Evolutionary conservation across 2,329 filamentous ascomycete species (phyloP).

Genomic region (Penicillium janthinellum): DNA sequence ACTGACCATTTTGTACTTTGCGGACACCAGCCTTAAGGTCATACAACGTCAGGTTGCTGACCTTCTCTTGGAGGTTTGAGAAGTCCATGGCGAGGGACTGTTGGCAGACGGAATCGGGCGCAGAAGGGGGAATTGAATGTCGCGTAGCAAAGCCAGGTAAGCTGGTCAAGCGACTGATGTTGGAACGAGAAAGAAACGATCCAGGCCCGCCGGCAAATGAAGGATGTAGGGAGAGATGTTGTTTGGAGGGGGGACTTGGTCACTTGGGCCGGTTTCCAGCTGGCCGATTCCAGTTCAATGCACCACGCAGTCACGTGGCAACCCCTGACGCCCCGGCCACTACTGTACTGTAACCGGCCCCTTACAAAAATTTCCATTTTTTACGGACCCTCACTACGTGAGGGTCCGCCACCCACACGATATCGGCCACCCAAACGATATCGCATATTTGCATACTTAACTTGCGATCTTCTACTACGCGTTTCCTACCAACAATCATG

Average conservation of each 20-base stretch:
- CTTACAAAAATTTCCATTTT: too few relatives aligned
- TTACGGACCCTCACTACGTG: too few relatives aligned
- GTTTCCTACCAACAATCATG: too few relatives aligned
- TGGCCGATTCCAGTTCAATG: conserved; percentile 29
- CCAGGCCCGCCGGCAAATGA: conserved; percentile 19
- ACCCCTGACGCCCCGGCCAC: conserved; percentile 28
- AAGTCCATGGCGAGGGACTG: conserved; percentile 70
- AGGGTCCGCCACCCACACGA: too few relatives aligned
- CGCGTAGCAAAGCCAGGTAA: conserved; percentile 2
- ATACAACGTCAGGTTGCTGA: conserved; percentile 90
- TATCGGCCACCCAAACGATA: too few relatives aligned
- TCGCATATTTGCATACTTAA: too few relatives aligned
- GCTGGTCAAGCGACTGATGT: conserved; percentile 14
- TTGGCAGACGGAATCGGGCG: conserved; percentile 13
- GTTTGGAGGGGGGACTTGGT: conserved; percentile 19
- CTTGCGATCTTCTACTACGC: too few relatives aligned
- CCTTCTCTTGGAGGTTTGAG: conserved; percentile 79
- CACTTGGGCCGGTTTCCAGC: conserved; percentile 25
- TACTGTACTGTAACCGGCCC: too few relatives aligned
- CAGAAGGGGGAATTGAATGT: conserved; percentile 2
- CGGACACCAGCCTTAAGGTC: conserved; percentile 92
- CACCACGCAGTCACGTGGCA: conserved; percentile 35
- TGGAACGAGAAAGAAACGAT: conserved; percentile 15
- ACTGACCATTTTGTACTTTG: conserved; percentile 92
- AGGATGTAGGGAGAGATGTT: conserved; percentile 18